Base-by-base conservation (phyloP, 108 stramenopile genomes). In the Chaetoceros muelleri region DNA sequence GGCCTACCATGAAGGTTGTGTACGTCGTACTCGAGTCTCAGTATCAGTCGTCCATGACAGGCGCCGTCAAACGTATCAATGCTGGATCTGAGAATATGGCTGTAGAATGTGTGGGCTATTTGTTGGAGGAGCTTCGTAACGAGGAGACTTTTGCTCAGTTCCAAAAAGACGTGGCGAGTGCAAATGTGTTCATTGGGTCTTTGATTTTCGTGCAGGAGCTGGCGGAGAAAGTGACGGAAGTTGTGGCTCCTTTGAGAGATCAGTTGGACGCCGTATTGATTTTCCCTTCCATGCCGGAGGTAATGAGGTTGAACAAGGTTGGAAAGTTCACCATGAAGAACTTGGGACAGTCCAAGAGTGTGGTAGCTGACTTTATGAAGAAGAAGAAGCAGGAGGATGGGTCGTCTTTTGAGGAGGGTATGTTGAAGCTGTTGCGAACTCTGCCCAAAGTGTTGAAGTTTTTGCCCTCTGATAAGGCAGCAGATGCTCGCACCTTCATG, bases 241-340 rank as follows among this genome's bases (percentile, higher is more conserved):
- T 96, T 24, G 90, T 96, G 20, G 30, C 70, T 56, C 93, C 95
- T 21, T 57, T 81, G 40, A 74, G 95, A 28, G 93, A 95, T 53
- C 76, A 81, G 57, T 76, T 96, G 23, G 93, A 95, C 64, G 95
- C 95, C 23, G 87, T 90, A 19, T 67, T 96, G 5, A 72, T 96
- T 26, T 96, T 96, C 81, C 95, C 95, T 27, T 88, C 86, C 67
- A 96, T 96, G 95, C 95, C 95, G 7, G 95, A 96, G 70, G 95
- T 96, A 30, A 96, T 96, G 95, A 76, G 95, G 58, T 70, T 96
- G 62, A 96, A 96, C 76, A 96, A 96, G 79, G 92, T 96, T 46
- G 95, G 95, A 52, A 69, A 64, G 19, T 96, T 96, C 74, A 93
- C 95, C 19, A 96, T 96, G 95, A 90, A 92, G 61, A 95, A 94